Conservation (phyloP, 2,329 filamentous ascomycete species). For the Hypoxylon sp. region DNA sequence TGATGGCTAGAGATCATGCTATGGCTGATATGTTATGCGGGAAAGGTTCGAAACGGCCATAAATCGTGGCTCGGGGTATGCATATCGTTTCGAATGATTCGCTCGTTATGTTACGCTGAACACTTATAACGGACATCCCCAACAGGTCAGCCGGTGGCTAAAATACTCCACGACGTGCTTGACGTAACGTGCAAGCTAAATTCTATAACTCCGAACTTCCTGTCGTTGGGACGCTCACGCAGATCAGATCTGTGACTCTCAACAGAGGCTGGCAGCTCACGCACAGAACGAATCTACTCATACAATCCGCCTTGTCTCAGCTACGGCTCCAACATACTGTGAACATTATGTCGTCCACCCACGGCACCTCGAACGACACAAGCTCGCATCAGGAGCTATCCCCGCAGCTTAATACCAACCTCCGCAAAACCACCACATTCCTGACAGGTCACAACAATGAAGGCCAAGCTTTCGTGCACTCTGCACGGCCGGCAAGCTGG, state of each 20-base stretch:
- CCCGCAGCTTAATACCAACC: constrained; percentile 28
- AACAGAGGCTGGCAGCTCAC: too few species aligned
- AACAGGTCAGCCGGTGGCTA: neutral
- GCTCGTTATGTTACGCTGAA: too few species aligned
- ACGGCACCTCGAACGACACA: neutral
- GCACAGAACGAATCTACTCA: neutral
- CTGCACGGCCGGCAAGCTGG: constrained; percentile 42
- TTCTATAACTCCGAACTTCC: too few species aligned
- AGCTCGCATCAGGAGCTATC: constrained; percentile 6
- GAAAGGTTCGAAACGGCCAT: too few species aligned
- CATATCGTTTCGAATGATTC: too few species aligned
- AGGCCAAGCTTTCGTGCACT: constrained; percentile 49
- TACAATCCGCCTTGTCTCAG: neutral
- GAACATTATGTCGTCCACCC: constrained; percentile 15
- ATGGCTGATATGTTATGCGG: too few species aligned
- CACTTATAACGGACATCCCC: constrained; percentile 7
- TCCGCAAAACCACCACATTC: constrained; percentile 38
- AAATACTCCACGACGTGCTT: too few species aligned
- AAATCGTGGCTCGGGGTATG: too few species aligned
- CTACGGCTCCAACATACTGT: neutral
- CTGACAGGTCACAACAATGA: constrained; percentile 42
- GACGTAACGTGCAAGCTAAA: too few species aligned
- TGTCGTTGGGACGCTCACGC: too few species aligned
- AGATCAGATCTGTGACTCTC: too few species aligned
- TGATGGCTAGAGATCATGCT: too few species aligned